A percentile compares a stretch with the other conserved stretches of the same genome.
Evolutionary conservation across 169 alveolate species (phyloP).

Genomic region (Amoebophrya sp.): DNA sequence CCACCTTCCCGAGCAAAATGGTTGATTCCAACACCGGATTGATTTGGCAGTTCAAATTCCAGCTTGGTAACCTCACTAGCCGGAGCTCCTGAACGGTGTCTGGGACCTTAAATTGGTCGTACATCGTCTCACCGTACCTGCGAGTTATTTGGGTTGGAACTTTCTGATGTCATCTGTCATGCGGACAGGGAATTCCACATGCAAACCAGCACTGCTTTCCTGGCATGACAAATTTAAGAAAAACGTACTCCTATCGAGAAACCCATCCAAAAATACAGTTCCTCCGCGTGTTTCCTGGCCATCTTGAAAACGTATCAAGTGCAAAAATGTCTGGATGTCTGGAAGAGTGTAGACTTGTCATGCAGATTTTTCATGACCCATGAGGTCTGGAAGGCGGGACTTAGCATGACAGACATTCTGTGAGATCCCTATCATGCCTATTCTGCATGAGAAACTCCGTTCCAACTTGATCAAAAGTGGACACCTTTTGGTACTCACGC

Average conservation of each 20-base stretch:
- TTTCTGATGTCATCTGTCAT: constrained; percentile 55
- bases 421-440: too few species aligned
- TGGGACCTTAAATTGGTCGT: constrained; percentile 56
- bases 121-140: constrained; percentile 61
- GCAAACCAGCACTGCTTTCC: neutral
- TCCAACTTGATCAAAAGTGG: too few species aligned
- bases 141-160: constrained; percentile 53
- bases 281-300: constrained; percentile 44
- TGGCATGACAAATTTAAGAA: neutral
- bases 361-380: too few species aligned
- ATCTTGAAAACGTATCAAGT: too few species aligned
- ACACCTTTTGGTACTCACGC: too few species aligned
- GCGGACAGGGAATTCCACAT: neutral
- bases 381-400: too few species aligned
- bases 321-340: too few species aligned
- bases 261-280: neutral
- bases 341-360: too few species aligned
- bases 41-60: constrained; percentile 52
- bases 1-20: constrained; percentile 50
- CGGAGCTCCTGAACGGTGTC: constrained; percentile 52
- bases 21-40: constrained; percentile 50
- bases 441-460: too few species aligned
- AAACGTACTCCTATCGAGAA: neutral
- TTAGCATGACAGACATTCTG: too few species aligned
- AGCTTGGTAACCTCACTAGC: constrained; percentile 45